Evolutionary conservation across 352 stramenopile genomes (phyloP).

Genomic region (Phytophthora ohioensis): DNA sequence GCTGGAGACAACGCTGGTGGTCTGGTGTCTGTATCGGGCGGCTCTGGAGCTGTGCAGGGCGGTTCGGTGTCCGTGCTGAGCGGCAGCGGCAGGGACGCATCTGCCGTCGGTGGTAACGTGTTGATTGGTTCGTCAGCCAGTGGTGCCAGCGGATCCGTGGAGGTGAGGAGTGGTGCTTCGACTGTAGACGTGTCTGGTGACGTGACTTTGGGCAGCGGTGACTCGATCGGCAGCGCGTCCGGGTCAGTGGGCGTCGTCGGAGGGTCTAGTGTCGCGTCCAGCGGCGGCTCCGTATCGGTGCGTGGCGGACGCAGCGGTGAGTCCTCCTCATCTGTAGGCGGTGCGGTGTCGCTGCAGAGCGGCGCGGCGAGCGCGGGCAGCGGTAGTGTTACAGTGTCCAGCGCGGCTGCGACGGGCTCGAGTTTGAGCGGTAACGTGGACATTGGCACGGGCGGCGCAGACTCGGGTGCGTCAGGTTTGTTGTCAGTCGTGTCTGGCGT

Average conservation of each 20-base stretch:
- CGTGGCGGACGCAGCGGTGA: neutral
- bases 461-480: neutral
- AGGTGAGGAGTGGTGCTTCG: slow-evolving; percentile 4
- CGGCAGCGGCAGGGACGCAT: neutral
- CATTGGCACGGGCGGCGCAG: neutral
- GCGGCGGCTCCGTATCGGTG: neutral
- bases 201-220: neutral
- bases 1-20: slow-evolving; percentile 19
- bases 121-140: neutral
- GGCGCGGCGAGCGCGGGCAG: neutral
- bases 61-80: slow-evolving; percentile 12
- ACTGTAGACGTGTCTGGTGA: neutral
- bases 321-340: neutral
- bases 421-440: neutral
- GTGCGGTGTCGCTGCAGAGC: neutral
- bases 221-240: neutral
- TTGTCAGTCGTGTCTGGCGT: neutral
- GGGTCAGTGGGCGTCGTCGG: neutral
- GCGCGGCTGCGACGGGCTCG: neutral
- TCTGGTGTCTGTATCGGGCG: slow-evolving; percentile 6
- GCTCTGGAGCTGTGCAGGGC: neutral
- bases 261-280: neutral
- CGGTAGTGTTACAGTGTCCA: neutral
- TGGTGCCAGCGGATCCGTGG: neutral
- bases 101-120: neutral